phyloP scores from a whole-genome alignment of 2,329 filamentous ascomycete species.

The Fusarium guadeloupense region DNA sequence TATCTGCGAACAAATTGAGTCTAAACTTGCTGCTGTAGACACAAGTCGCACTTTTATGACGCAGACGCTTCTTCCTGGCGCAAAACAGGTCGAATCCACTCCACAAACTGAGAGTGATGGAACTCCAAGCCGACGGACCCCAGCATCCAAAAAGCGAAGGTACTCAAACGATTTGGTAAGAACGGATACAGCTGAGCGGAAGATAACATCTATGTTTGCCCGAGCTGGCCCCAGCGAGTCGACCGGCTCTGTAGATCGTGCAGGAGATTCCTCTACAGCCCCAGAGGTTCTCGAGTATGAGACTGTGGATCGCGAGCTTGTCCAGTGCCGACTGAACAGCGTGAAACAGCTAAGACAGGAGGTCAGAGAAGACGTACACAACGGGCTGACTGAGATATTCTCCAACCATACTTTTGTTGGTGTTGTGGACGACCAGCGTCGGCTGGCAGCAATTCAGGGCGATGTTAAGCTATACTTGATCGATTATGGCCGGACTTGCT shows the following conservation, averaged over 20 bases:
- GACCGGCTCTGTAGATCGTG: conserved; percentile 23
- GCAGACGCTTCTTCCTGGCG: conserved; percentile 85
- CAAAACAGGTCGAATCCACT: conserved; percentile 46
- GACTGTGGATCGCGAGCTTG: conserved; percentile 72
- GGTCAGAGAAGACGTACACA: conserved; percentile 84
- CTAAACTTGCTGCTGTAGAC: conserved; percentile 85
- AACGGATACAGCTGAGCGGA: conserved; percentile 87
- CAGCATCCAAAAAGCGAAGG: conserved; percentile 53
- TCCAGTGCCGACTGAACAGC: conserved; percentile 79
- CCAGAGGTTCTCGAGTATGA: conserved; percentile 74
- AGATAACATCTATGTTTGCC: conserved; percentile 93
- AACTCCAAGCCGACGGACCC: conserved; percentile 46
- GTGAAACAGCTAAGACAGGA: conserved; percentile 83
- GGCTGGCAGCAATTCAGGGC: conserved; percentile 91
- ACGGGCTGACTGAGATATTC: conserved; percentile 86
- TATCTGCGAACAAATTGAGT: conserved; percentile 82
- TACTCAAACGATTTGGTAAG: conserved; percentile 82
- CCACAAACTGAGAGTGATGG: conserved; percentile 43
- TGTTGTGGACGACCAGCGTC: conserved; percentile 84
- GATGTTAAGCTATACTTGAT: conserved; percentile 92
- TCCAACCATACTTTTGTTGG: conserved; percentile 92
- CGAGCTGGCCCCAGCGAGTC: conserved; percentile 57
- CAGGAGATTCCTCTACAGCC: conserved; percentile 49
- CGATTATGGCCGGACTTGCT: conserved; percentile 87
- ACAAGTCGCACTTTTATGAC: conserved; percentile 94